Conservation (phyloP, 768 basidiomycete genomes). For the Collybia nuda region DNA sequence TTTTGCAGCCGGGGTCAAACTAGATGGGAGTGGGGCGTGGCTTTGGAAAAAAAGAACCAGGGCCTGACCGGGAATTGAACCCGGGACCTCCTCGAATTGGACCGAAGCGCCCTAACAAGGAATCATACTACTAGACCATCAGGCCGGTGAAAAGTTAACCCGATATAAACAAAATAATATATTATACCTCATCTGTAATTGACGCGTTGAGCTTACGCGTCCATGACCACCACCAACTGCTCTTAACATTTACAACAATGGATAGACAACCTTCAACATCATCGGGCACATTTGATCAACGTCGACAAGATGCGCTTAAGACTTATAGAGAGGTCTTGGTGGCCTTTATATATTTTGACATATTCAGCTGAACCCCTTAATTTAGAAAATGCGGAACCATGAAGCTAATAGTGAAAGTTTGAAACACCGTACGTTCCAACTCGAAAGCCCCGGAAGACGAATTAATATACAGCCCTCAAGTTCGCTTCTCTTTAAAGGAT, state of each 20-base stretch:
- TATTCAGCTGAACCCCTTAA: conserved; percentile 3
- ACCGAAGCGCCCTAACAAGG: conserved; percentile 48
- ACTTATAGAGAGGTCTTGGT: conserved; percentile 68
- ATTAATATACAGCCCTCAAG: conserved; percentile 35
- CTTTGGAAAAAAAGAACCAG: conserved; percentile 15
- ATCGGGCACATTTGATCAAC: conserved; percentile 63
- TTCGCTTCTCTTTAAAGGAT: conserved; percentile 88
- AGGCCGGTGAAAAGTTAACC: conserved; percentile 27
- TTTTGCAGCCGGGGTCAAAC: no score
- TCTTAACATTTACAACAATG: conserved; percentile 25
- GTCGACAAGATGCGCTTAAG: conserved; percentile 72
- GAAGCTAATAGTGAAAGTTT: conserved; percentile 83
- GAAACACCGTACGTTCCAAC: conserved; percentile 75
- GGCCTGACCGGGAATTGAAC: conserved; percentile 88
- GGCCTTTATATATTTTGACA: background rate
- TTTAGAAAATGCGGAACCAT: conserved; percentile 92
- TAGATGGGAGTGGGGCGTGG: no score
- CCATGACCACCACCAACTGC: conserved; percentile 6
- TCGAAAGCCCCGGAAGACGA: background rate
- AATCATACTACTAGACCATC: conserved; percentile 62
- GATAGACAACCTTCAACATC: conserved; percentile 54
- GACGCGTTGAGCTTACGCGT: conserved; percentile 45
- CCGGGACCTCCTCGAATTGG: conserved; percentile 76
- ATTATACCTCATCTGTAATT: background rate
- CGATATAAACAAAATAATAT: background rate